Base-by-base conservation (phyloP, 2,329 filamentous ascomycete genomes). In the Aspergillus japonicus region DNA sequence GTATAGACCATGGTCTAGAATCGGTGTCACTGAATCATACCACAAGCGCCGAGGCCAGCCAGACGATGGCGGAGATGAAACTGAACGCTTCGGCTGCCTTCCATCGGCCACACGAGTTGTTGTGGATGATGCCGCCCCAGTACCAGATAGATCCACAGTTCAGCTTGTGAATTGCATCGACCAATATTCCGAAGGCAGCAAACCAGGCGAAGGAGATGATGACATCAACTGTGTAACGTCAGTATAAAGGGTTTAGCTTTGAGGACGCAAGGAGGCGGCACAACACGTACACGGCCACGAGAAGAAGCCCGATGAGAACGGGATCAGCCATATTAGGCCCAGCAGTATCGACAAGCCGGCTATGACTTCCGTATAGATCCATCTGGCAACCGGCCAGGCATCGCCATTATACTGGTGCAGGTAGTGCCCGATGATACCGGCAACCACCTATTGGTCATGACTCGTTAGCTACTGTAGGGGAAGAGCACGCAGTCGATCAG, bases 311-410 rank as follows among this genome's bases (percentile, higher is more conserved):
- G 79, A 78, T 2, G 85, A 83, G 70, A 90, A 90, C 2, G 90
- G 90, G 47, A 93, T 81, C 29, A 92, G 80, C 85, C 89, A 91
- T 63, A 93, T 73, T 26, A 93, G 75, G 5, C 85, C 81, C n/a
- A 91, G 78, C 47, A 93, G 73, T 57, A 92, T 85, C 12, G 87
- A 85, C 19, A 93, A 69, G 21, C 82, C 87, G 2, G 90, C 87
- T 44, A 92, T 82, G 19, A 91, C 85, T 69, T 89, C 85, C 50
- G 89, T 85, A 79, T 91, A 93, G 76, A 93, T 91, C 78, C 88
- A 87, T 58, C 89, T 87, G 39, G 82, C 86, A 44, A 84, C 77
- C 19, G 81, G 77, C 81, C 84, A 87, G 60, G 80, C 75, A 56
- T 81, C 80, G 39, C 79, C 73, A 35, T 78, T 64, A 23, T 78